Percentiles rank a stretch among this genome's conserved stretches.
Conservation (phyloP, 106 monocot genomes). For the Platanthera guangdongensis region DNA sequence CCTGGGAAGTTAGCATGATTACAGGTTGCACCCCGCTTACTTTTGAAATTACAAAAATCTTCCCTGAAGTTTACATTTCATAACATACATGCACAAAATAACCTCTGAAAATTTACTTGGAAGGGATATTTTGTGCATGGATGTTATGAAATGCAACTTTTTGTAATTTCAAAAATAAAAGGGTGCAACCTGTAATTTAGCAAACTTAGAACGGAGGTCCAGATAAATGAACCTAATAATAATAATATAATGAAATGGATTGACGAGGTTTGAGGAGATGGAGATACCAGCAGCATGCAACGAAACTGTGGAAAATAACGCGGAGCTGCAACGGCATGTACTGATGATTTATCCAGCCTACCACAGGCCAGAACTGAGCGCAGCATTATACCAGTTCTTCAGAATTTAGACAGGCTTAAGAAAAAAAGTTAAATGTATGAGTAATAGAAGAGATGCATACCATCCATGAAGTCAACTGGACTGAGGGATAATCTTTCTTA, state of each 20-base stretch:
- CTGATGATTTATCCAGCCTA: conserved; percentile 79
- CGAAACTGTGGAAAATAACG: conserved; percentile 73
- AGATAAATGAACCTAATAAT: too few species aligned
- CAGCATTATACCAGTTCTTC: not conserved
- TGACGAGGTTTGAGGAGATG: not conserved
- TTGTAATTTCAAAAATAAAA: too few species aligned
- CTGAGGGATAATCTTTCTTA: conserved; percentile 63
- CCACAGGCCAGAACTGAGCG: conserved; percentile 78
- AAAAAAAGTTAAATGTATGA: not conserved
- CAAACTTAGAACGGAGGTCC: too few species aligned
- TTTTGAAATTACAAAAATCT: too few species aligned
- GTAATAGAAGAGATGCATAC: conserved; percentile 20
- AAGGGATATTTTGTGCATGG: too few species aligned
- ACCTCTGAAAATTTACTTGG: too few species aligned
- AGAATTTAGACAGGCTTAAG: not conserved
- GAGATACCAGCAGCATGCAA: conserved; percentile 75
- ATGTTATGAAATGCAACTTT: too few species aligned
- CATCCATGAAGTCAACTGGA: conserved; percentile 82
- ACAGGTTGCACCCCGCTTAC: too few species aligned
- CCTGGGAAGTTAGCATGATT: too few species aligned
- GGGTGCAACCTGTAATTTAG: too few species aligned
- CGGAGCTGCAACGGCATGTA: conserved; percentile 79
- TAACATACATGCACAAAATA: too few species aligned
- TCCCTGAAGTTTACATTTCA: too few species aligned
- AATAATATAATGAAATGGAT: not conserved